Base-by-base conservation (phyloP, 805 yeast genomes). In the Ogataea wickerhamii region DNA sequence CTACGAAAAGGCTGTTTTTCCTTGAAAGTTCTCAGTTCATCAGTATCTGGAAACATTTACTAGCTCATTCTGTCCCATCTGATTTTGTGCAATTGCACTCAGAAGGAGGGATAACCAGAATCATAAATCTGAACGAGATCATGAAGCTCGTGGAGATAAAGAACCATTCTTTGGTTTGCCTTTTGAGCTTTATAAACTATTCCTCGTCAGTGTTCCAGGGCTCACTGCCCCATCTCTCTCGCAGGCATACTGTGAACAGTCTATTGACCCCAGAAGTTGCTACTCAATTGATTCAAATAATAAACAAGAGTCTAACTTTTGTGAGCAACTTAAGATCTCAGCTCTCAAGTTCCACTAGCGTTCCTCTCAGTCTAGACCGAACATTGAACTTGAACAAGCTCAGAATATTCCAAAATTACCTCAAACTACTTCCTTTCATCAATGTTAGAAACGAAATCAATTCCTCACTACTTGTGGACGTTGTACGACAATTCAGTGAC, bases 21-120 rank as follows among this genome's bases (percentile, higher is more conserved):
- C 65, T 76, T 39, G 81, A 80, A 45, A 61, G 72, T 11, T 70
- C 78, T 3, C 87, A 80, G 47, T 65, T 84, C 34, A 58, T 83
- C 32, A 56, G 68, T 7, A 64, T 82, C 40, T 84, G 89, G 89
- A 78, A 78, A 44, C 70, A 73, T 29, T 63, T 80, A 6, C 51
- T 79, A 26, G 71, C 76, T 1, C 75, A 74, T 32, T 64, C 74
- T 2, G 68, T 72, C 37, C 68, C 71, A 11, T 64, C 71, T 12
- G 56, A 61, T 22, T 56, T 66, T 35, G 67, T 66, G 23, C 59
- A 55, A 24, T 37, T 45, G 32, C 51, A 53, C 16, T 54, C 58
- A 35, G 54, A 61, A 38, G 56, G 60, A 23, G 51, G 55, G 6
- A 19, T 38, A 18, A 61, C 61, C 17, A 66, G 57, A 13, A 52